Evolutionary conservation across 768 basidiomycete genomes (phyloP).

Genomic region (Cyclocybe cylindracea): DNA sequence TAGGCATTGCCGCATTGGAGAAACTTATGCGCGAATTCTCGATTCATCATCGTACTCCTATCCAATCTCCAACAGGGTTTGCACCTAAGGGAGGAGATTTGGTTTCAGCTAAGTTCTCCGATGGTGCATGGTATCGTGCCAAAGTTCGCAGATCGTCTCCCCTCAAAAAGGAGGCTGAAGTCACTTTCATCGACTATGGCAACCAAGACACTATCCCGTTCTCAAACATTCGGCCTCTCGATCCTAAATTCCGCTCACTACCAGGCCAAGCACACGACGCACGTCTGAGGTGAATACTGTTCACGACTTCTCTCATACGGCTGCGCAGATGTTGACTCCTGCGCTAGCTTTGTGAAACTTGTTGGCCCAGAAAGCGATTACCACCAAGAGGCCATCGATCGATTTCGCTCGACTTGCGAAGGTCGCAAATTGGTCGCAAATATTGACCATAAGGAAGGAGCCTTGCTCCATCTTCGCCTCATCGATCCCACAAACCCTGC

Average conservation of each 20-base stretch:
- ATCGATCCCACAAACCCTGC: constrained; percentile 84
- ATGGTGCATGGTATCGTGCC: constrained; percentile 95
- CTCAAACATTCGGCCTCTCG: constrained; percentile 84
- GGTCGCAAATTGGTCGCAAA: constrained; percentile 98
- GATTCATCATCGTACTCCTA: constrained; percentile 72
- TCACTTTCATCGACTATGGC: constrained; percentile 94
- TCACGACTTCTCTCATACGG: background rate
- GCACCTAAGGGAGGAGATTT: constrained; percentile 84
- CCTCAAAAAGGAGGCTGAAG: constrained; percentile 90
- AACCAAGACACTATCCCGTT: constrained; percentile 90
- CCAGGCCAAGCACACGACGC: constrained; percentile 96
- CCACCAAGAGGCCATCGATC: constrained; percentile 77
- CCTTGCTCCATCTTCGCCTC: constrained; percentile 82
- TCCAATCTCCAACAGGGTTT: constrained; percentile 64
- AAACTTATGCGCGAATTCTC: constrained; percentile 95
- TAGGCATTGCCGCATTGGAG: constrained; percentile 90
- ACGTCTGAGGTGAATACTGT: constrained; percentile 65
- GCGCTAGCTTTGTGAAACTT: constrained; percentile 79
- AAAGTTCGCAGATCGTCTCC: constrained; percentile 86
- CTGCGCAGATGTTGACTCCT: background rate
- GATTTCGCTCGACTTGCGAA: constrained; percentile 84
- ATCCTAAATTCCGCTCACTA: constrained; percentile 85
- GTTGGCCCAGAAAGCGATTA: constrained; percentile 85
- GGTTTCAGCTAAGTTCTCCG: constrained; percentile 93
- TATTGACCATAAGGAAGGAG: constrained; percentile 82